phyloP scores from a whole-genome alignment of 495 filamentous ascomycete genomes.

The Hypoxylon crocopeplum region DNA sequence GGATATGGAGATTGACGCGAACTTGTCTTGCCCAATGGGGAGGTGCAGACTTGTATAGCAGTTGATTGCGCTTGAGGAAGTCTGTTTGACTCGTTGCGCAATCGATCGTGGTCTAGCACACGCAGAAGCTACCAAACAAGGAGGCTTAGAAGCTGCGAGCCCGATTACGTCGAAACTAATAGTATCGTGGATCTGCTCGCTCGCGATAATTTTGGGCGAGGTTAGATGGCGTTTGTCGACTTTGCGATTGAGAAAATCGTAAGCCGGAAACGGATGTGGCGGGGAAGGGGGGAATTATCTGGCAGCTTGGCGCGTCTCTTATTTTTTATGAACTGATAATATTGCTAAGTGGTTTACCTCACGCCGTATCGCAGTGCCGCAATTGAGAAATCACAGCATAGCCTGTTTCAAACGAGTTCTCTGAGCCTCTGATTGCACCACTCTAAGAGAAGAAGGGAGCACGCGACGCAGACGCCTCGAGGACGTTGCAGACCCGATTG shows the following conservation, averaged over 20 bases:
- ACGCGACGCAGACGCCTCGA: slow-evolving; percentile 7
- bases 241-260: slow-evolving; percentile 35
- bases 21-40: background rate
- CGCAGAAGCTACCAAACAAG: slow-evolving; percentile 8
- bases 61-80: slow-evolving; percentile 3
- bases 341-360: no score
- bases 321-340: no score
- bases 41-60: background rate
- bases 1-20: slow-evolving; percentile 6
- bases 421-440: background rate
- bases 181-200: background rate
- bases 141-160: background rate
- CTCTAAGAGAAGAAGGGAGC: background rate
- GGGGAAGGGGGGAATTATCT: slow-evolving; percentile 32
- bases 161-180: slow-evolving; percentile 2
- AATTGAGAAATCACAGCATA: background rate
- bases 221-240: slow-evolving; percentile 13
- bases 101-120: background rate
- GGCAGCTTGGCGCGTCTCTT: slow-evolving; percentile 35
- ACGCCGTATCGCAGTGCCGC: no score
- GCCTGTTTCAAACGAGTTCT: background rate
- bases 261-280: slow-evolving; percentile 35
- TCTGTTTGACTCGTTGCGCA: slow-evolving; percentile 4
- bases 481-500: slow-evolving; percentile 2
- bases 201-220: slow-evolving; percentile 4